These are phyloP conservation scores for Malus orientalis DNA, from an alignment of 306 rosid genomes.

Conservation along the genomic window DNA sequence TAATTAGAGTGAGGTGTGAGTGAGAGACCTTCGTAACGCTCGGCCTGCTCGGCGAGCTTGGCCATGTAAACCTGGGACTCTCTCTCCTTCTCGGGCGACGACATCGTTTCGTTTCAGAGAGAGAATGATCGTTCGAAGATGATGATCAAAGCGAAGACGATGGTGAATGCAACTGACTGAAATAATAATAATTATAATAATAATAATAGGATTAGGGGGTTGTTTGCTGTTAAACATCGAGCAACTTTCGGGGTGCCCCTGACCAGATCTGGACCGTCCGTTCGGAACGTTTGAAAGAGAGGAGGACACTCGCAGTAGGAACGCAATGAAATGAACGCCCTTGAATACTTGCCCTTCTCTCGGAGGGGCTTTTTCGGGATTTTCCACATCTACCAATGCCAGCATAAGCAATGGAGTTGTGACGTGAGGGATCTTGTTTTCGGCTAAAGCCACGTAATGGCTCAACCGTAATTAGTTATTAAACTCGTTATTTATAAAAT, in stretches of 20 bases:
- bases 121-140: slow-evolving; percentile 8
- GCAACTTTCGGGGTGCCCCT: slow-evolving; percentile 29
- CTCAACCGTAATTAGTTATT: too few species aligned
- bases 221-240: slow-evolving; percentile 33
- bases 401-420: too few species aligned
- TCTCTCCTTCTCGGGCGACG: slow-evolving; percentile 76
- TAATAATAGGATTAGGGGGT: not conserved
- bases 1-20: not conserved
- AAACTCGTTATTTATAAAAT: too few species aligned
- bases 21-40: slow-evolving; percentile 71
- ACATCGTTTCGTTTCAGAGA: slow-evolving; percentile 46
- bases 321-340: slow-evolving; percentile 25
- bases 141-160: not conserved
- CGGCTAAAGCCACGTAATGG: too few species aligned
- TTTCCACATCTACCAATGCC: not conserved
- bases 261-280: slow-evolving; percentile 65
- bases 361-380: not conserved
- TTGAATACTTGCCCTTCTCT: not conserved
- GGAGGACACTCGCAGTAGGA: slow-evolving; percentile 4
- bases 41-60: slow-evolving; percentile 94
- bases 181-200: not conserved
- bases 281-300: not conserved
- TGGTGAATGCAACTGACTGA: not conserved
- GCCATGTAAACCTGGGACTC: slow-evolving; percentile 92
- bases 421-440: too few species aligned